These are phyloP conservation scores for Sutorius eximius DNA, from an alignment of 1,284 basidiomycete genomes.

Conservation along the genomic window DNA sequence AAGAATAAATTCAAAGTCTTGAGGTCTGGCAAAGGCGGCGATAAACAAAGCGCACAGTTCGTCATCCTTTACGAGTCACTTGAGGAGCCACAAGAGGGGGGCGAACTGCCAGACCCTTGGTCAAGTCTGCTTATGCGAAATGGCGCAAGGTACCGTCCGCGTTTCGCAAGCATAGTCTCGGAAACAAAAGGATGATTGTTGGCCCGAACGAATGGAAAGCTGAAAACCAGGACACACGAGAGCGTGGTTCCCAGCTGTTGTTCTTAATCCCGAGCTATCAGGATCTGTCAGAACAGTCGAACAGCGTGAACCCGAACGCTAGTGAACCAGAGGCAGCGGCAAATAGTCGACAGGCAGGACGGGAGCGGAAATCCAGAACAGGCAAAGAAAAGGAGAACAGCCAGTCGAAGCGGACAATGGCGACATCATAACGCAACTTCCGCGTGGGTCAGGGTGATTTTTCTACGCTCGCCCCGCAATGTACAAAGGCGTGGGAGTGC, in stretches of 20 bases:
- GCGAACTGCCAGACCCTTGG: background rate
- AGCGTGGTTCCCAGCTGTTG: background rate
- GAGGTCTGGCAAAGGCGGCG: conserved; percentile 20
- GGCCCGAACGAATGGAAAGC: background rate
- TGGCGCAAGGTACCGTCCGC: background rate
- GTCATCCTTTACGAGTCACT: background rate
- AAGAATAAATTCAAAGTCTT: conserved; percentile 43
- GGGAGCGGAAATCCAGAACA: too few species aligned
- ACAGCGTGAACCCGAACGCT: background rate
- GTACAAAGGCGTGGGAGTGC: too few species aligned
- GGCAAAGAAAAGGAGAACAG: too few species aligned
- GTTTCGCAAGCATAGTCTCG: too few species aligned
- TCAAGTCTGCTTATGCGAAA: background rate
- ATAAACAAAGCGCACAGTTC: background rate
- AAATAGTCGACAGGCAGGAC: too few species aligned
- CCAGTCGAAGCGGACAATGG: too few species aligned
- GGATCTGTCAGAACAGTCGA: background rate
- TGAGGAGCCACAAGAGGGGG: too few species aligned
- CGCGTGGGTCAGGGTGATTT: too few species aligned
- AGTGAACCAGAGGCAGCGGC: background rate
- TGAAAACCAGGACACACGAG: background rate
- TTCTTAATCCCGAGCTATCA: background rate
- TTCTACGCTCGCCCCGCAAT: too few species aligned
- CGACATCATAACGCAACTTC: too few species aligned
- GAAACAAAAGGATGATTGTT: background rate